These are phyloP conservation scores for Fusarium sp. DNA, from an alignment of 2,329 filamentous ascomycete genomes.

Conservation along the genomic window DNA sequence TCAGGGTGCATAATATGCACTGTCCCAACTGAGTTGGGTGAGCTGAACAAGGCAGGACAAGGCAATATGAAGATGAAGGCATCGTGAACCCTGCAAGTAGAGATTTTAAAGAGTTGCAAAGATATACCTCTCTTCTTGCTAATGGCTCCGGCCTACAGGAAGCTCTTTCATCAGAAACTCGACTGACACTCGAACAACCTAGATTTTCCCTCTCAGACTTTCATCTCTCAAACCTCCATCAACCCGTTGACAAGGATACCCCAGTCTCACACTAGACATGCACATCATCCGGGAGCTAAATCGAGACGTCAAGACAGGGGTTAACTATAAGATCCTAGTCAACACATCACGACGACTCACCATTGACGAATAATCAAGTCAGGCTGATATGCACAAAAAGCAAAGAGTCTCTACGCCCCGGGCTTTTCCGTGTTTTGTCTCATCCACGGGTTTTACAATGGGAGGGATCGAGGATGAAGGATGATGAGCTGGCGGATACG, in stretches of 20 bases:
- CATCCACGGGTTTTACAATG: background rate
- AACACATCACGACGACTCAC: background rate
- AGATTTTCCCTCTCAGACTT: background rate
- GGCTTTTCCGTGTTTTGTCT: background rate
- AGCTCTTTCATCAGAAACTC: background rate
- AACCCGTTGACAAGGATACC: background rate
- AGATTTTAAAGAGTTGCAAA: background rate
- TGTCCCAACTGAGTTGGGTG: background rate
- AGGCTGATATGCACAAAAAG: background rate
- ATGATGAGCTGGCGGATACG: background rate
- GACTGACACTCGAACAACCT: background rate
- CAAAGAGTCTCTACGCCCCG: background rate
- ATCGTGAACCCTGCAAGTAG: background rate
- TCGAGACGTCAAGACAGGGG: background rate
- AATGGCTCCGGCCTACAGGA: background rate
- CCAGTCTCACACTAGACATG: slow-evolving; percentile 4
- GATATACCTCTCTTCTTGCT: background rate
- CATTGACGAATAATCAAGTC: background rate
- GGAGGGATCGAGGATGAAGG: background rate
- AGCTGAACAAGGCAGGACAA: background rate
- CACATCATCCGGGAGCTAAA: slow-evolving; percentile 19
- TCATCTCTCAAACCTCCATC: background rate
- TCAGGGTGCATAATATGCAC: background rate
- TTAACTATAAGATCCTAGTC: background rate
- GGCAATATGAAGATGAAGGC: background rate